These are phyloP conservation scores for Claviceps pazoutovae DNA, from an alignment of 2,329 filamentous ascomycete species.

Conservation along the genomic window DNA sequence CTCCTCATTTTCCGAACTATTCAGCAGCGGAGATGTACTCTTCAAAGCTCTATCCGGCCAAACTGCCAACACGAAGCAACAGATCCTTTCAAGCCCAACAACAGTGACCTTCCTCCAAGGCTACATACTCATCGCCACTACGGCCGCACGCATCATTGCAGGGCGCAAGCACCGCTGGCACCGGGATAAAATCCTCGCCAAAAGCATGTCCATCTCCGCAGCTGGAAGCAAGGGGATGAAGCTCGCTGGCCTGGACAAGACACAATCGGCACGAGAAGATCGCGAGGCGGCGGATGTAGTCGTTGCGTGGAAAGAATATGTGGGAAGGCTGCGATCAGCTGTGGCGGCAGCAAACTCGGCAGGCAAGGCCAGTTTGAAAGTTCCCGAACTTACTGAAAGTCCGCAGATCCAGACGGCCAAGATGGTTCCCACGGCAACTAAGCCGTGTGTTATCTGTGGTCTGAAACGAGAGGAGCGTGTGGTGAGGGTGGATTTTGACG, in stretches of 20 bases:
- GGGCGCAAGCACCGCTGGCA: constrained; percentile 85
- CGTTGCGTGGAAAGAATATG: constrained; percentile 57
- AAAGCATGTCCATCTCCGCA: constrained; percentile 78
- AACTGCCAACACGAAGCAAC: constrained; percentile 42
- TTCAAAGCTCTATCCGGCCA: constrained; percentile 52
- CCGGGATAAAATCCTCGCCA: constrained; percentile 68
- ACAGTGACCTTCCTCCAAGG: constrained; percentile 49
- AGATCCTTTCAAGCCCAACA: constrained; percentile 47
- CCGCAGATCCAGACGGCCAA: constrained; percentile 56
- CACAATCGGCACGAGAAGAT: constrained; percentile 70
- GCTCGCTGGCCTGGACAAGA: constrained; percentile 70
- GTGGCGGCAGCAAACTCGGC: constrained; percentile 52
- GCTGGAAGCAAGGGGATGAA: constrained; percentile 80
- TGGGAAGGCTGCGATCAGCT: constrained; percentile 60
- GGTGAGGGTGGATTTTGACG: constrained; percentile 55
- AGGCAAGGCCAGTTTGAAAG: constrained; percentile 34
- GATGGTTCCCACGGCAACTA: constrained; percentile 58
- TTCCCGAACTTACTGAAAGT: constrained; percentile 60
- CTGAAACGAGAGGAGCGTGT: constrained; percentile 79
- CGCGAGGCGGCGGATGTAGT: constrained; percentile 70
- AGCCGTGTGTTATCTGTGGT: constrained; percentile 74
- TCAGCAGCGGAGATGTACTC: constrained; percentile 51
- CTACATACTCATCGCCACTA: constrained; percentile 49
- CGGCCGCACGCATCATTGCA: constrained; percentile 67
- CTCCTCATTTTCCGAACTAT: constrained; percentile 57